phyloP scores from a whole-genome alignment of 495 filamentous ascomycete genomes.

The Xylaria sp. region DNA sequence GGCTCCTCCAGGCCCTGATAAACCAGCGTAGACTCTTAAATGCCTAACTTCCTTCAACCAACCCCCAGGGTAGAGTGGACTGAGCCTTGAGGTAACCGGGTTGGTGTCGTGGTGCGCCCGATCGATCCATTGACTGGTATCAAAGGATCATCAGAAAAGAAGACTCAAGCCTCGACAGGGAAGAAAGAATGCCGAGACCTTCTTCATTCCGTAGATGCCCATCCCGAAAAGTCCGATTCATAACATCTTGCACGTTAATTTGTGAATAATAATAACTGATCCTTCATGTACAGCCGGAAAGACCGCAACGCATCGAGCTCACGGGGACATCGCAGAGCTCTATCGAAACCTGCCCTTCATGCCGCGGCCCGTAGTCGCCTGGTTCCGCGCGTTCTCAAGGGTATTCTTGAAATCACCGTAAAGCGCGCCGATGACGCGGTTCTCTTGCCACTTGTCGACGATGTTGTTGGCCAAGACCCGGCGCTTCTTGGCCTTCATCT shows the following conservation, averaged over 20 bases:
- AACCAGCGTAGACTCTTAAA: background rate
- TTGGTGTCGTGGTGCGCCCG: background rate
- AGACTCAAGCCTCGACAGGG: background rate
- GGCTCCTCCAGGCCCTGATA: background rate
- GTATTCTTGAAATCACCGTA: slow-evolving; percentile 46
- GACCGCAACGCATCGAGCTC: background rate
- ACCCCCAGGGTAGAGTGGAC: background rate
- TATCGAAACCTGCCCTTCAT: slow-evolving; percentile 7
- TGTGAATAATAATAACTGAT: background rate
- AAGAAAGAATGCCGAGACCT: background rate
- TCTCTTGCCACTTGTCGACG: slow-evolving; percentile 43
- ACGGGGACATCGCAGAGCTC: background rate
- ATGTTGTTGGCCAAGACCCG: slow-evolving; percentile 60
- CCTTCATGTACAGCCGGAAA: background rate
- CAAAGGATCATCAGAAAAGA: background rate
- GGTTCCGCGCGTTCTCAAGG: slow-evolving; percentile 46
- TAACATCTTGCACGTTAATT: background rate
- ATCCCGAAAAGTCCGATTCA: background rate
- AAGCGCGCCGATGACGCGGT: slow-evolving; percentile 37
- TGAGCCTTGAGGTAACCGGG: background rate
- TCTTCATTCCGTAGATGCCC: background rate
- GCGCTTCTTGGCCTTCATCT: slow-evolving; percentile 57
- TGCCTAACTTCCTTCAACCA: background rate
- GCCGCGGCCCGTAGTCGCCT: slow-evolving; percentile 34
- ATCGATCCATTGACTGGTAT: background rate